These are phyloP conservation scores for Ulota crispa DNA, from an alignment of 225 moss, liverwort and hornwort genomes.

Conservation along the genomic window DNA sequence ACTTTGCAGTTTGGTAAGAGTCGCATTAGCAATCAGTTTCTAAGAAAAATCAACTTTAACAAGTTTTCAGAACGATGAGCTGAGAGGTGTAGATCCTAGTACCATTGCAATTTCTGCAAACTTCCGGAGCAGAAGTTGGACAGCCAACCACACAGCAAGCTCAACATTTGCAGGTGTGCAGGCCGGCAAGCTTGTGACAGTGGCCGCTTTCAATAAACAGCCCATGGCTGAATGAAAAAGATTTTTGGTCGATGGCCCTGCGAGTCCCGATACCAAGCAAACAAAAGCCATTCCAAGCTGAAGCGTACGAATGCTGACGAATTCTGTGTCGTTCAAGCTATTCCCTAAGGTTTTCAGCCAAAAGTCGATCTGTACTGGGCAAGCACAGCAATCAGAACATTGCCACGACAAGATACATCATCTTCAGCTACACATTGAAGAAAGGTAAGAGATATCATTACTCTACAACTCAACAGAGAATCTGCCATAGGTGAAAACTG, in stretches of 20 bases:
- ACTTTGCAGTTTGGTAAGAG: neutral
- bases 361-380: constrained; percentile 72
- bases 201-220: constrained; percentile 81
- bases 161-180: constrained; percentile 77
- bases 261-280: constrained; percentile 91
- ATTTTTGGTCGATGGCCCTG: constrained; percentile 71
- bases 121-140: constrained; percentile 78
- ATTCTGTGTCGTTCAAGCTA: constrained; percentile 45
- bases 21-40: neutral
- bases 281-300: constrained; percentile 96
- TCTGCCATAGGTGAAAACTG: neutral
- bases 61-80: constrained; percentile 3
- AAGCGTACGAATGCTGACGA: constrained; percentile 81
- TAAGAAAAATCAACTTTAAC: neutral
- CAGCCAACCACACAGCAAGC: constrained; percentile 95
- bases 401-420: neutral
- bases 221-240: constrained; percentile 77
- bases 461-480: neutral
- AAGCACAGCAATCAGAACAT: constrained; percentile 28
- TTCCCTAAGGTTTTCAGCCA: constrained; percentile 84
- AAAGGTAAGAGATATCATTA: neutral
- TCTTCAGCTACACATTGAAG: constrained; percentile 15
- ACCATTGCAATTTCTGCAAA: constrained; percentile 89
- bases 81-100: constrained; percentile 24
- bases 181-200: constrained; percentile 37